These are phyloP conservation scores for Saccharomycopsis malanga DNA, from an alignment of 805 yeast genomes.

Conservation along the genomic window DNA sequence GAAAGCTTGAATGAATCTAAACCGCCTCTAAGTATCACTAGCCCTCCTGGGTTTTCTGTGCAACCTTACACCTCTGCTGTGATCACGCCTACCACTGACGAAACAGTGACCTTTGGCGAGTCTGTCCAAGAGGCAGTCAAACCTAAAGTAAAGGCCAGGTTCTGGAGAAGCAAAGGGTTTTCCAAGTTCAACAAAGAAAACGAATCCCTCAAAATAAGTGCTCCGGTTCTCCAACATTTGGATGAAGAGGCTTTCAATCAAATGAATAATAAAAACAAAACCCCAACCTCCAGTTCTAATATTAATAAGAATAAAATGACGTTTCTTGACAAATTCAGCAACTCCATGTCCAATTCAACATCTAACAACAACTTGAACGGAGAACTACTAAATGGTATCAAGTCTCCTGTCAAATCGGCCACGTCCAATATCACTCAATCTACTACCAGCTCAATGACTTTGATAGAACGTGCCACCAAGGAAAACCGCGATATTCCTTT, in stretches of 20 bases:
- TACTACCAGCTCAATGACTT: slow-evolving; percentile 29
- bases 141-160: slow-evolving; percentile 27
- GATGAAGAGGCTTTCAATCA: slow-evolving; percentile 19
- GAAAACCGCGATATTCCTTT: slow-evolving; percentile 65
- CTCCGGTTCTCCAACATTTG: slow-evolving; percentile 16
- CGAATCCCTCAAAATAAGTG: slow-evolving; percentile 15
- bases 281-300: slow-evolving; percentile 1
- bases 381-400: background rate
- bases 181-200: slow-evolving; percentile 13
- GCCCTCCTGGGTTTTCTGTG: slow-evolving; percentile 9
- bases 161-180: slow-evolving; percentile 28
- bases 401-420: slow-evolving; percentile 7
- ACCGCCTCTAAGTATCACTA: background rate
- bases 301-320: slow-evolving; percentile 1
- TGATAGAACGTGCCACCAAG: slow-evolving; percentile 53
- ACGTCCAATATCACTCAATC: background rate
- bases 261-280: slow-evolving; percentile 16
- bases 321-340: slow-evolving; percentile 22
- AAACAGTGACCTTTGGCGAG: slow-evolving; percentile 5
- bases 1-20: background rate
- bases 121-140: slow-evolving; percentile 13
- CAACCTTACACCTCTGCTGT: slow-evolving; percentile 16
- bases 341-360: slow-evolving; percentile 11
- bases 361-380: slow-evolving; percentile 11
- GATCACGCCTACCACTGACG: slow-evolving; percentile 19